Percentiles rank a stretch among this genome's conserved stretches.
These are phyloP conservation scores for Asclepias syriaca DNA, from an alignment of 257 asterid genomes.

Conservation along the genomic window DNA sequence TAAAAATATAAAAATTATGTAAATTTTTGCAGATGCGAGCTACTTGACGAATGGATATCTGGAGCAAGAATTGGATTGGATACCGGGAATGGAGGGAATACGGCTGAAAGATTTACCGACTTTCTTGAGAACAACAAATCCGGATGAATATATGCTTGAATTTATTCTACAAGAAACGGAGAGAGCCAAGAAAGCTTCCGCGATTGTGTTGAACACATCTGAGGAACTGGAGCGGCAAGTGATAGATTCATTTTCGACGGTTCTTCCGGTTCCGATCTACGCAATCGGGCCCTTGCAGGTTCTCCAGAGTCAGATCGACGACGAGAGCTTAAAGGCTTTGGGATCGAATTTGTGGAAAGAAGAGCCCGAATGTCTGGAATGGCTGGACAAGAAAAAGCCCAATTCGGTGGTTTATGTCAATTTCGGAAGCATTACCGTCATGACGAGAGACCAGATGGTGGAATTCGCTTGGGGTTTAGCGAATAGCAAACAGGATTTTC, in stretches of 20 bases:
- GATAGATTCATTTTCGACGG: slow-evolving; percentile 10
- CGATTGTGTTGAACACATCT: slow-evolving; percentile 24
- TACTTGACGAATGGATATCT: slow-evolving; percentile 26
- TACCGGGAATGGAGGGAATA: slow-evolving; percentile 26
- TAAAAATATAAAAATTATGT: not conserved
- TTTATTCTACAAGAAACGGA: slow-evolving; percentile 17
- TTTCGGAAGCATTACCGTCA: slow-evolving; percentile 30
- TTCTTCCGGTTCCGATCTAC: slow-evolving; percentile 12
- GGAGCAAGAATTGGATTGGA: slow-evolving; percentile 26
- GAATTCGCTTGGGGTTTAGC: slow-evolving; percentile 41
- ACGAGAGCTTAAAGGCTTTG: slow-evolving; percentile 3
- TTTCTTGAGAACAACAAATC: slow-evolving; percentile 27
- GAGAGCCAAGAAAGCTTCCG: slow-evolving; percentile 21
- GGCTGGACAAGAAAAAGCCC: slow-evolving; percentile 23
- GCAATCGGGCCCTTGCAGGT: slow-evolving; percentile 28
- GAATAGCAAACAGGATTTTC: slow-evolving; percentile 18
- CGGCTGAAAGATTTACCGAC: slow-evolving; percentile 25
- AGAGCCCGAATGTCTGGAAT: slow-evolving; percentile 26
- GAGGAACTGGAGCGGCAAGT: slow-evolving; percentile 21
- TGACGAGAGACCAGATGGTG: slow-evolving; percentile 17
- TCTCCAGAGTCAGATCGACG: slow-evolving; percentile 13
- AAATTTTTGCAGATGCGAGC: slow-evolving; percentile 21
- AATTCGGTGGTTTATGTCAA: slow-evolving; percentile 37
- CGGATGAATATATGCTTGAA: slow-evolving; percentile 10
- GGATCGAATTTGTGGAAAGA: slow-evolving; percentile 39